phyloP scores from a whole-genome alignment of 495 filamentous ascomycete species.

The Poronia punctata region DNA sequence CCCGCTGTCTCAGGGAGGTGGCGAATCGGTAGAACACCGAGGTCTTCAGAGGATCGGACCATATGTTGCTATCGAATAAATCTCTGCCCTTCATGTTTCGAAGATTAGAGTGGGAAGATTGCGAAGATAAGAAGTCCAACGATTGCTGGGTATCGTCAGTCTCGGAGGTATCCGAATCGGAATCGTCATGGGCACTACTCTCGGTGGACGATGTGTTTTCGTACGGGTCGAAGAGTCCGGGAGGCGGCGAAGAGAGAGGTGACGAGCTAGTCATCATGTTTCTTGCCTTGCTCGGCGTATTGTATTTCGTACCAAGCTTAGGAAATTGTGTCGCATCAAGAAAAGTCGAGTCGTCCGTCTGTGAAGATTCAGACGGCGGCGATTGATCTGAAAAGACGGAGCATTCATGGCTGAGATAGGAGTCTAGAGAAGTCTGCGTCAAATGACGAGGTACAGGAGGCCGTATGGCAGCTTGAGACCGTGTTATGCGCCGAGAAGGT shows the following conservation, averaged over 20 bases:
- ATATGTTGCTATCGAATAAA: slow-evolving; percentile 59
- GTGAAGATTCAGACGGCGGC: slow-evolving; percentile 14
- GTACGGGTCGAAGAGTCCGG: slow-evolving; percentile 36
- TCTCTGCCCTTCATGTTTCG: slow-evolving; percentile 58
- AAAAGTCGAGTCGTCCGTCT: slow-evolving; percentile 13
- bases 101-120: slow-evolving; percentile 33
- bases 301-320: not conserved
- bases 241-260: slow-evolving; percentile 41
- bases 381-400: slow-evolving; percentile 13
- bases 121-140: slow-evolving; percentile 32
- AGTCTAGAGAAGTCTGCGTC: slow-evolving; percentile 15
- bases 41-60: slow-evolving; percentile 54
- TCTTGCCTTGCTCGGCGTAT: slow-evolving; percentile 16
- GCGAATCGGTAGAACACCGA: slow-evolving; percentile 63
- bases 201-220: slow-evolving; percentile 24
- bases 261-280: slow-evolving; percentile 28
- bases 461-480: slow-evolving; percentile 16
- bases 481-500: slow-evolving; percentile 10
- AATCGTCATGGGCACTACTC: slow-evolving; percentile 21
- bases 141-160: slow-evolving; percentile 34
- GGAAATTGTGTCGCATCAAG: not conserved
- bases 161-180: slow-evolving; percentile 28
- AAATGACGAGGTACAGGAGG: slow-evolving; percentile 13
- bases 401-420: slow-evolving; percentile 15
- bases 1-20: slow-evolving; percentile 51